phyloP scores from a whole-genome alignment of 306 rosid species.

The Fagus crenata region DNA sequence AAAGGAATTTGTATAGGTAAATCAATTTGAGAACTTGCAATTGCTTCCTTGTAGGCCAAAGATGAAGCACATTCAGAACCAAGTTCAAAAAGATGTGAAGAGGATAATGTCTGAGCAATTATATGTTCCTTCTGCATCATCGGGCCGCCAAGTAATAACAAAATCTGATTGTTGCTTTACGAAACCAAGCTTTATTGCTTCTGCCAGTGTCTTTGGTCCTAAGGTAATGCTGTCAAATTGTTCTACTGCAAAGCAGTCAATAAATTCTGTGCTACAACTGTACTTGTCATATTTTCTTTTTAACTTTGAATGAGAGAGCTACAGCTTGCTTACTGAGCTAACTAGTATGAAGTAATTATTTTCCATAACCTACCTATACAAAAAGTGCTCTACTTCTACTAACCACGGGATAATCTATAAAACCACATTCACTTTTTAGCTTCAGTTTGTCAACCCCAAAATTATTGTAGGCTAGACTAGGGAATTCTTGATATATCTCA shows the following conservation, averaged over 20 bases:
- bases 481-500: not conserved
- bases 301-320: not conserved
- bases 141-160: conserved; percentile 35
- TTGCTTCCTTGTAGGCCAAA: conserved; percentile 60
- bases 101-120: conserved; percentile 68
- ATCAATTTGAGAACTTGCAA: conserved; percentile 4
- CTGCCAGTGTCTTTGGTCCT: conserved; percentile 83
- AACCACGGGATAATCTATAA: too few species aligned
- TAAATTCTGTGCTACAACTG: not conserved
- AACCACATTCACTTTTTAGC: not conserved
- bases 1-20: not conserved
- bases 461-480: not conserved
- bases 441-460: not conserved
- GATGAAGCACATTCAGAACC: conserved; percentile 60
- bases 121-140: conserved; percentile 46
- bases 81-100: conserved; percentile 62
- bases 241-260: not conserved
- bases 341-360: not conserved
- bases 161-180: conserved; percentile 37
- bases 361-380: not conserved
- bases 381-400: not conserved
- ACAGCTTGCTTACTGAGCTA: not conserved
- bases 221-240: conserved; percentile 47
- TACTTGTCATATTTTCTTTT: not conserved
- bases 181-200: conserved; percentile 74